Base-by-base conservation (phyloP, 139 green algal species). In the Auxenochlorella pyrenoidosa region DNA sequence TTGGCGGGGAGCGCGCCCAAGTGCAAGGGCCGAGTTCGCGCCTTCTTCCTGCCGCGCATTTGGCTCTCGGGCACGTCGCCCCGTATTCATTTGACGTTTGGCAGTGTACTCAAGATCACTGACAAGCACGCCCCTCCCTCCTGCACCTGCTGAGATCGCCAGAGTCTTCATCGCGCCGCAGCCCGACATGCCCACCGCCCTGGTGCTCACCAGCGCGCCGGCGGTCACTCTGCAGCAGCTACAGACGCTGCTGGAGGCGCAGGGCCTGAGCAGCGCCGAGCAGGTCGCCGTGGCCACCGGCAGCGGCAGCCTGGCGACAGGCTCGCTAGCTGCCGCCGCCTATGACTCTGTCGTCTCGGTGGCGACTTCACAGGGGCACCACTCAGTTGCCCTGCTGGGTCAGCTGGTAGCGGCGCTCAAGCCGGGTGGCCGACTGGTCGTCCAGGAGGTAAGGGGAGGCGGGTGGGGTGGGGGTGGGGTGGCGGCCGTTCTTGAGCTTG, bases 341-440 rank as follows among this genome's bases (percentile, higher is more conserved):
- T 85, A 51, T 22, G 73, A 90, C 82, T 40, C 68, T 5, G 44
- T 84, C 47, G 15, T 91, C 3, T 89, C 84, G 5, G n/a, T 90
- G 16, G 87, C 83, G 30, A 1, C 51, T 21, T 19, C 66, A 24
- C 30, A 82, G 1, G 87, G 85, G 0, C 68, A 91, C 43, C 90
- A 94, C 87, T 87, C 41, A 26, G 32, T 89, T n/a, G 43, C 71
- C 10, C 86, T 92, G 36, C 83, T 92, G 34, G 72, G 73, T 18
- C 12, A 41, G 28, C 24, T 92, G 30, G 75, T 32, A 3, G 83
- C 40, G 22, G 58, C 82, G 6, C 84, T 94, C 4, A 76, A 70
- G 47, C 88, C 90, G 2, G 92, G 92, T 1, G 90, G 83, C 54
- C 79, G 70, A 5, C 75, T 94, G 43, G 71, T 86, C 1, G 75